A percentile compares a stretch with the other conserved stretches of the same genome.
phyloP scores from a whole-genome alignment of 192 early-diverging fungal species.

The Podila clonocystis region DNA sequence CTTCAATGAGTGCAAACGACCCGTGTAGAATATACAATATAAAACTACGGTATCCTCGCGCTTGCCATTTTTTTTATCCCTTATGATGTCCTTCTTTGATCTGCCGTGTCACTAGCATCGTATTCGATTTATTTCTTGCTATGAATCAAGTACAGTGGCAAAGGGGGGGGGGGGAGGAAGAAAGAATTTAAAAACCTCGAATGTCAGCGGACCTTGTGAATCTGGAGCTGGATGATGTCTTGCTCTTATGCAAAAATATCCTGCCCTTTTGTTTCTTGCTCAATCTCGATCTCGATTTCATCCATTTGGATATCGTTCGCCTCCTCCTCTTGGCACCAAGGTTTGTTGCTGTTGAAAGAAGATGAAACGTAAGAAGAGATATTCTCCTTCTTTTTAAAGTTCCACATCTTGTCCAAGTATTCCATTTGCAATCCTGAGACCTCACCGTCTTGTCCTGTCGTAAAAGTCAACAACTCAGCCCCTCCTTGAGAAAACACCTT shows the following conservation, averaged over 20 bases:
- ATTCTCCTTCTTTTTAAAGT: constrained; percentile 10
- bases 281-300: constrained; percentile 5
- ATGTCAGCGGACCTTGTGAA: constrained; percentile 2
- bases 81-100: constrained; percentile 5
- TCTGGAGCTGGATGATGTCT: constrained; percentile 1
- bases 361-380: not conserved
- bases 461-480: constrained; percentile 8
- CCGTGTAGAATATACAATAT: constrained; percentile 3
- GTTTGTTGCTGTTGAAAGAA: constrained; percentile 7
- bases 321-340: constrained; percentile 1
- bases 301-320: constrained; percentile 6
- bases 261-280: constrained; percentile 3
- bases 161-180: not conserved
- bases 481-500: not conserved
- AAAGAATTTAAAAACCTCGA: constrained; percentile 2
- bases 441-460: constrained; percentile 9
- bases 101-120: constrained; percentile 3
- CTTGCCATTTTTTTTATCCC: constrained; percentile 5
- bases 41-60: constrained; percentile 4
- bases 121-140: constrained; percentile 6
- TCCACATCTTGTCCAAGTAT: constrained; percentile 9
- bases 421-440: constrained; percentile 11
- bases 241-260: constrained; percentile 5
- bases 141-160: constrained; percentile 8
- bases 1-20: constrained; percentile 7